Conservation (phyloP, 2,329 filamentous ascomycete species). For the Nothophaeocryptopus gaeumannii region DNA sequence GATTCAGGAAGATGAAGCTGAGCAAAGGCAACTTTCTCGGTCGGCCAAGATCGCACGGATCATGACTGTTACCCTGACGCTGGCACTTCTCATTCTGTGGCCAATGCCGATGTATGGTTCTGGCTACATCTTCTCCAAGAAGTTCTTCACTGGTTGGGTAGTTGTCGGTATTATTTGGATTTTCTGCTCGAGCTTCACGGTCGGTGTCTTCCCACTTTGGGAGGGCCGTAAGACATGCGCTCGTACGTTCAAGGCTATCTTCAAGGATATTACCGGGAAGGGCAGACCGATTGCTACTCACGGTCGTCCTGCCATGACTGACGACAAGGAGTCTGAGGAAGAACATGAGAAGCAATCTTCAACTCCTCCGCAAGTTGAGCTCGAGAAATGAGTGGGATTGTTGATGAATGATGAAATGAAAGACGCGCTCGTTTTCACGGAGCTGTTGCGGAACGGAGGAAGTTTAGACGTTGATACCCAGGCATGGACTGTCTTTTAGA, state of each 20-base stretch:
- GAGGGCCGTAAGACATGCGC: conserved; percentile 69
- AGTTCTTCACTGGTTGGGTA: conserved; percentile 59
- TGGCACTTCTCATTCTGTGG: conserved; percentile 77
- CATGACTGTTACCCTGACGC: conserved; percentile 61
- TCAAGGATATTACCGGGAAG: conserved; percentile 54
- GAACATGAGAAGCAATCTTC: conserved; percentile 27
- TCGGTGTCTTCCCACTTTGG: conserved; percentile 77
- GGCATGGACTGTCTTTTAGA: too few relatives aligned
- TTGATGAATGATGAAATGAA: neutral
- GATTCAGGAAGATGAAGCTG: conserved; percentile 41
- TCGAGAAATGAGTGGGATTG: conserved; percentile 10
- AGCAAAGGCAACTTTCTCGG: conserved; percentile 44
- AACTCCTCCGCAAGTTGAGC: conserved; percentile 30
- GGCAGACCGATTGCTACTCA: conserved; percentile 30
- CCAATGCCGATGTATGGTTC: conserved; percentile 88
- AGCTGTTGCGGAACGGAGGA: too few relatives aligned
- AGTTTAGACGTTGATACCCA: too few relatives aligned
- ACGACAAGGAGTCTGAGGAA: conserved; percentile 28
- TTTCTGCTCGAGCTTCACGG: conserved; percentile 67
- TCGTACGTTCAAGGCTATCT: conserved; percentile 61
- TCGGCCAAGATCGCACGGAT: conserved; percentile 53
- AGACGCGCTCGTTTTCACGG: too few relatives aligned
- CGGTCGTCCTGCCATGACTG: conserved; percentile 31
- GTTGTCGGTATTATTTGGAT: conserved; percentile 76
- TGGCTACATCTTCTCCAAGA: conserved; percentile 76